Conservation (phyloP, 2,329 filamentous ascomycete genomes). For the Sporothrix curviconia region DNA sequence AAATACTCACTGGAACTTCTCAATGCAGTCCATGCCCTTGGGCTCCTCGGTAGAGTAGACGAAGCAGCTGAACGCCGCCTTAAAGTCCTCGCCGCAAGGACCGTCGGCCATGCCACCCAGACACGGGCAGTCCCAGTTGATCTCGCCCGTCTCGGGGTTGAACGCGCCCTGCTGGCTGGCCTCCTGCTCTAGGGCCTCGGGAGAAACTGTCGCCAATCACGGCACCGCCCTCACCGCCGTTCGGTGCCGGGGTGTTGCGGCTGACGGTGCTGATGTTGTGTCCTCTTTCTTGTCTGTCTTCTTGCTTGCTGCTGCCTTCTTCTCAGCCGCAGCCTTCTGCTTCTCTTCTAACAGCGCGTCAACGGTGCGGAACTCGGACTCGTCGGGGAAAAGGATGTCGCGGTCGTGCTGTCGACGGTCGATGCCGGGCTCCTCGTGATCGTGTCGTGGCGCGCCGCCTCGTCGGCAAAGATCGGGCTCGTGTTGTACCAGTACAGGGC, state of each 20-base stretch:
- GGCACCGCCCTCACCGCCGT: conserved; percentile 8
- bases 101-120: conserved; percentile 95
- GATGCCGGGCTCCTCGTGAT: conserved; percentile 30
- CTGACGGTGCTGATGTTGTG: conserved; percentile 14
- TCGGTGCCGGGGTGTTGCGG: conserved; percentile 5
- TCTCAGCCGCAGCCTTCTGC: conserved; percentile 39
- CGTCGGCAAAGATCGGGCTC: conserved; percentile 77
- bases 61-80: conserved; percentile 94
- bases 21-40: conserved; percentile 96
- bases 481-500: conserved; percentile 94
- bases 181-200: conserved; percentile 65
- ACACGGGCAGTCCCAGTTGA: conserved; percentile 99
- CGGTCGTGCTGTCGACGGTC: background rate
- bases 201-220: conserved; percentile 28
- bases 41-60: conserved; percentile 92
- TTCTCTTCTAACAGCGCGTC: conserved; percentile 62
- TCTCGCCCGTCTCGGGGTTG: conserved; percentile 97
- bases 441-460: conserved; percentile 48
- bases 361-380: conserved; percentile 56
- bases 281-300: conserved; percentile 15
- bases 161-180: conserved; percentile 85
- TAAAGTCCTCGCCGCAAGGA: conserved; percentile 93
- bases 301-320: conserved; percentile 21
- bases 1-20: conserved; percentile 84
- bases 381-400: conserved; percentile 22